Evolutionary conservation across 176 grass and related monocot species (phyloP), one percentile per base, ranked within the genome.

Genomic region (Bothriochloa decipiens): DNA sequence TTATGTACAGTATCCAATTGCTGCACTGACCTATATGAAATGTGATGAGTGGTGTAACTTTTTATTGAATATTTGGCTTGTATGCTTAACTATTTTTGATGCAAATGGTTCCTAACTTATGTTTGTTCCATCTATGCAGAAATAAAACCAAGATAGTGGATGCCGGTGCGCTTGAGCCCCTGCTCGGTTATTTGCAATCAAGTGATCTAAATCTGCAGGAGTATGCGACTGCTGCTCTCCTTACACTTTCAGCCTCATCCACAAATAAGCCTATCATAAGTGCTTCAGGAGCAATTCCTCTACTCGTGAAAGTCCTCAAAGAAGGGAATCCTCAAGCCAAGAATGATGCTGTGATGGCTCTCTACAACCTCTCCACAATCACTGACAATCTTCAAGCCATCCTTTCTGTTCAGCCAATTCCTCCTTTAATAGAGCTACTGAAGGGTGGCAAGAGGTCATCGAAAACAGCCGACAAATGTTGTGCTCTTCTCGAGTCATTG

Each of bases 141-240:
- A 98, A 98, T 74, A 98, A 98, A 75, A 90, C 85, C 41, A 92
- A 82, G 82, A 98, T 98, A 77, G 85, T 98, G 39, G 85, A 95
- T 75, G 87, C 89, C 15, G 96, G 89, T 39, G 92, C 91, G 39
- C 89, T 95, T 27, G 83, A 88, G 7, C 91, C 95, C 1, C 75
- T 98, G 8, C 88, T 91, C 80, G 76, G 76, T 87, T 93, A 92
- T 65, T 70, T 98, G 82, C 84, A 89, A 77, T 93, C 93, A 15
- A 84, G 82, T 57, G 81, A 95, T 90, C 89, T 72, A 5, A 89
- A 87, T 70, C 42, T 98, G 16, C 96, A 98, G 70, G 96, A 98
- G 86, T 95, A 95, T 65, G 92, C 93, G 1, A 84, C 91, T 47
- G 96, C 96, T 68, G 91, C 93, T 72, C 71, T 98, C 26, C 91